Evolutionary conservation across 2,329 filamentous ascomycete genomes (phyloP), one percentile per base, ranked within the genome.

Genomic region (Aspergillus proliferans): DNA sequence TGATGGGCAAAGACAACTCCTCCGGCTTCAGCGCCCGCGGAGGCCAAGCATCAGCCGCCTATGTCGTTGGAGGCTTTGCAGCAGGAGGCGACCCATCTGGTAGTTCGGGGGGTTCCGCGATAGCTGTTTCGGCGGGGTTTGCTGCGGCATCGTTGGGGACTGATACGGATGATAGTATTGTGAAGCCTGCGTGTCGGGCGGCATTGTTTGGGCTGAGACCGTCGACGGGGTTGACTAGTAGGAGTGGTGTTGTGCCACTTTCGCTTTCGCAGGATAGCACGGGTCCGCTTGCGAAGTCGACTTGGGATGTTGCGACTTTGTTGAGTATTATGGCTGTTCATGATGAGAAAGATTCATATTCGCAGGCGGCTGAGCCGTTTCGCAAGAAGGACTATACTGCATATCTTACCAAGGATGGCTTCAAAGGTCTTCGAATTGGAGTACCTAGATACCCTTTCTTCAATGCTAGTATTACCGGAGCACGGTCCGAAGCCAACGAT

Each of bases 31-130:
- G 26, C 26, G 9, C 80, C 0, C 61, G 83, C 0, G 82, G 81
- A 10, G 83, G 83, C 0, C 83, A 86, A 63, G 84, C 82, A 0
- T 61, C 80, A 52, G 86, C 86, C 60, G 82, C 83, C 0, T 87
- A 88, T 55, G 83, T 87, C 61, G 63, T 70, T 0, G 83, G 83
- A 3, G 83, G 83, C 1, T 82, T 78, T 7, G 26, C 26, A 30
- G 26, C 26, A 12, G 26, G 26, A 5, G 26, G 26, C 26, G 26
- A 30, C 26, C 26, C 26, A 12, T 30, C 26, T 12, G 26, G 26
- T 12, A 30, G 26, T 41, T 83, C 80, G 26, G 82, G 82, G 9
- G 83, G 83, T 0, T 82, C 79, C 1, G 82, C 79, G 0, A 81
- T 80, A 0, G 81, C 80, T 0, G 69, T 86, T 24, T 81, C 78